Evolutionary conservation across 345 rosid genomes (phyloP), one percentile per base, ranked within the genome.

Genomic region (Citrus maxima): DNA sequence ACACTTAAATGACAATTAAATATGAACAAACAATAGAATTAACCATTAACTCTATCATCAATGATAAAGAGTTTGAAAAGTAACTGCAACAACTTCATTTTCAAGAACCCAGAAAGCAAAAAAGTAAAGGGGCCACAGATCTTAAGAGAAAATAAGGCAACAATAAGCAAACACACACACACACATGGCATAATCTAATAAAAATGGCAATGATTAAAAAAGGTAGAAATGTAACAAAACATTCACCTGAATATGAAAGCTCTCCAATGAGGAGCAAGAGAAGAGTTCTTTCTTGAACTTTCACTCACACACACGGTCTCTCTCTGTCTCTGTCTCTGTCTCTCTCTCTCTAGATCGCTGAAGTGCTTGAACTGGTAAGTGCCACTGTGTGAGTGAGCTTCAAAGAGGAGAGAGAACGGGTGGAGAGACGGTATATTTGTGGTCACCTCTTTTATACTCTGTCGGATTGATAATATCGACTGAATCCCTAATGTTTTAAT

Each of bases 211-310:
- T 22, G 18, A 59, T 10, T 40, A 30, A 10, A 69, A 40, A 5
- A n/a, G 22, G 65, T 35, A 37, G 69, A 58, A 51, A 13, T 66
- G 73, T 67, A 73, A 70, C 32, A 77, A 74, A 40, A 22, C 56
- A 77, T 16, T 58, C 75, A 70, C 88, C 82, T 73, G 77, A 72
- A 68, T 35, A 40, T 4, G 25, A 60, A 16, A 37, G 59, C 72
- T 56, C 46, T 40, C 24, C 34, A 37, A 24, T 25, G 58, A 68
- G 58, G 6, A 54, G 13, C 40, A 80, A 62, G 28, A 68, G 37
- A 21, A 51, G 62, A 70, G 54, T 59, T 54, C 25, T 75, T 25
- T 22, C 32, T 70, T 35, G 14, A 3, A 40, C 24, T 65, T 7
- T 9, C 10, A 18, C 22, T 54, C 22, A 54, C 21, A 16, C 58